A percentile compares a stretch with the other conserved stretches of the same genome.
Conservation (phyloP, 768 basidiomycete genomes). For the Boletus subcaerulescens region DNA sequence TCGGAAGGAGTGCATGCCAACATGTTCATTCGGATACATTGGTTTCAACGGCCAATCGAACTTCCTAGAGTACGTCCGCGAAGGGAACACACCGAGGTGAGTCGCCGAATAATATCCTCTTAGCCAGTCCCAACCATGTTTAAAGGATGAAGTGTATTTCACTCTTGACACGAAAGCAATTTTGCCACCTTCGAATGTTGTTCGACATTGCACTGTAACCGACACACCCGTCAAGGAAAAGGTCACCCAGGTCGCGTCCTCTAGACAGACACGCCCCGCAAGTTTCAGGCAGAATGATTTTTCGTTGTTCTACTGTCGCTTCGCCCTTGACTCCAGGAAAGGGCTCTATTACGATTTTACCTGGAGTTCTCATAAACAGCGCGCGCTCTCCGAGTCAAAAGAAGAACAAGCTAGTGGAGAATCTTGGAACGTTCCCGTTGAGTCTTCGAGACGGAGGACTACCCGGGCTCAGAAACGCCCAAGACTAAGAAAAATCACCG, state of each 20-base stretch:
- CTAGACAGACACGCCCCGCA: constrained; percentile 12
- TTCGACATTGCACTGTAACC: constrained; percentile 50
- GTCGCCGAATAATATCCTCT: constrained; percentile 12
- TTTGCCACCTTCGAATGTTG: constrained; percentile 49
- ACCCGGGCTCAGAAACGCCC: constrained; percentile 18
- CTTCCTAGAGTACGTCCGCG: constrained; percentile 58
- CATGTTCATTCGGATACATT: constrained; percentile 65
- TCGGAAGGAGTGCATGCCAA: constrained; percentile 32
- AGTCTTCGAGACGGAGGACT: constrained; percentile 11
- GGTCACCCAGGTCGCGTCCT: constrained; percentile 6
- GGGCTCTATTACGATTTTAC: constrained; percentile 62
- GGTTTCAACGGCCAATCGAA: constrained; percentile 70
- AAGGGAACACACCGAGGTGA: constrained; percentile 58
- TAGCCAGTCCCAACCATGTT: background rate
- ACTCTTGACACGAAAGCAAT: constrained; percentile 48
- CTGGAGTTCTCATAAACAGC: constrained; percentile 50
- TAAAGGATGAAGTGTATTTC: constrained; percentile 76
- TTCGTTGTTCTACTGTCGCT: constrained; percentile 50
- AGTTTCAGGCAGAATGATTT: constrained; percentile 17
- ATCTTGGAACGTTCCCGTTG: constrained; percentile 45
- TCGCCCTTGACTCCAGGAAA: constrained; percentile 55
- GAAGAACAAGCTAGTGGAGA: constrained; percentile 37
- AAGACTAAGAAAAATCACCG: constrained; percentile 18
- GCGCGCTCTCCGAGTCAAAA: constrained; percentile 32
- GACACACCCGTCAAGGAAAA: constrained; percentile 20